Evolutionary conservation across 177 flowering plant genomes (phyloP).

Genomic region (Tripterygium wilfordii): DNA sequence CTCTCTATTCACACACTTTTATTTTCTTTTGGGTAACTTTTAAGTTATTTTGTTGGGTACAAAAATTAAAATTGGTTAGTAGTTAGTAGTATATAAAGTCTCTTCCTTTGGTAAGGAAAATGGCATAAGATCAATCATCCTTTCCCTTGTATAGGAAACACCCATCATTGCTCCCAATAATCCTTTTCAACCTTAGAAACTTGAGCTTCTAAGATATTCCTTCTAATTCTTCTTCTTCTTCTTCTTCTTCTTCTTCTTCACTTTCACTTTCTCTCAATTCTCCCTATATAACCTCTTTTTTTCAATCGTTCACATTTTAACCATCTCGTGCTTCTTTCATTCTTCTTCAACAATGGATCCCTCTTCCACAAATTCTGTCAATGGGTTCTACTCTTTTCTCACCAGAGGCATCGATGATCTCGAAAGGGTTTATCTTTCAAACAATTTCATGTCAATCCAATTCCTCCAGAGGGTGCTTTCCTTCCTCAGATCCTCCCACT

Average conservation of each 20-base stretch:
- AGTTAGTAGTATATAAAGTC: too few species aligned
- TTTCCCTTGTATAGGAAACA: conserved; percentile 92
- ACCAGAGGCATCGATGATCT: conserved; percentile 85
- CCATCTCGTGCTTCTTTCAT: too few species aligned
- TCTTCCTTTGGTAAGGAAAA: too few species aligned
- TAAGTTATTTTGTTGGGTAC: too few species aligned
- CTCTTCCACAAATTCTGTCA: conserved; percentile 56
- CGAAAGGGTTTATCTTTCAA: conserved; percentile 55
- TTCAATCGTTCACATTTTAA: too few species aligned
- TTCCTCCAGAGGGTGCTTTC: conserved; percentile 79
- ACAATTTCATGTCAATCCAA: conserved; percentile 79
- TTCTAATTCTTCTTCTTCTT: conserved; percentile 5
- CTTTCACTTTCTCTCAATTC: too few species aligned
- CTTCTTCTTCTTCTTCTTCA: too few species aligned
- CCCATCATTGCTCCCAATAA: conserved; percentile 92
- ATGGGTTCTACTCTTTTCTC: conserved; percentile 80
- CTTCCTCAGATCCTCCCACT: conserved; percentile 75
- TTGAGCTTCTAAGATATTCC: conserved; percentile 57
- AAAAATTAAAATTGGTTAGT: too few species aligned
- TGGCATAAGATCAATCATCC: conserved; percentile 95
- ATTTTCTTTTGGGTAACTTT: too few species aligned
- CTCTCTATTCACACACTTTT: too few species aligned
- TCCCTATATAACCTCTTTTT: too few species aligned
- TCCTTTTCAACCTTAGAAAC: conserved; percentile 69
- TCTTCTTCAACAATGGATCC: conserved; percentile 53